Percentiles rank a stretch among this genome's conserved stretches.
Conservation (phyloP, 2,329 filamentous ascomycete species). For the Rosellinia necatrix region DNA sequence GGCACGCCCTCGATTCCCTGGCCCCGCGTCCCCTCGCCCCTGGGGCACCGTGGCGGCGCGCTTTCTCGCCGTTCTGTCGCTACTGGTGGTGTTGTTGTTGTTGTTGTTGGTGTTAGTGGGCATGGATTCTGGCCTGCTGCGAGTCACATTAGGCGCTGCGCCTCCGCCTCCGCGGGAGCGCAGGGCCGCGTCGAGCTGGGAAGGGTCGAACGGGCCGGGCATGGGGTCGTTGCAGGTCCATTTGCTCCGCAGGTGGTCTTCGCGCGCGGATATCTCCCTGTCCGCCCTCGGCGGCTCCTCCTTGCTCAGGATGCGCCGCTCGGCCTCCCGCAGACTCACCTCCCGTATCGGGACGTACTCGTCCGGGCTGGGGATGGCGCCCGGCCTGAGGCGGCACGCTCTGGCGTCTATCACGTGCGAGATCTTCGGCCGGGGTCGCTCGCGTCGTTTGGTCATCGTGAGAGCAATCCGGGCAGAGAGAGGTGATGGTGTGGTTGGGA, state of each 20-base stretch:
- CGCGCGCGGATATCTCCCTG: conserved; percentile 1
- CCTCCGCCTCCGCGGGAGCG: neutral
- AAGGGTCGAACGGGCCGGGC: conserved; percentile 24
- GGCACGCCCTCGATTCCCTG: no score
- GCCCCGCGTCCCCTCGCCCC: no score
- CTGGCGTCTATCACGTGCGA: no score
- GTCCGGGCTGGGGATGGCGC: neutral
- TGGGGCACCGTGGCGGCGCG: no score
- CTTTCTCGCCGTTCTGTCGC: no score
- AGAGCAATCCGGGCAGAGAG: no score
- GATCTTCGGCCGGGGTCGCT: no score
- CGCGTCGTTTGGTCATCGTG: no score
- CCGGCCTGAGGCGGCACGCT: no score
- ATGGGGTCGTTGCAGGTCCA: conserved; percentile 21
- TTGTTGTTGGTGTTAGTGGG: neutral
- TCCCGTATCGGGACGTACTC: conserved; percentile 11
- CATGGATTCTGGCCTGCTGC: neutral
- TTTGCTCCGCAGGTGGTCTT: conserved; percentile 22
- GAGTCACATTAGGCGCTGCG: neutral
- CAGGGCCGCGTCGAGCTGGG: conserved; percentile 16
- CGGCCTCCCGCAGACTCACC: neutral
- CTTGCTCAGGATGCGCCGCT: neutral
- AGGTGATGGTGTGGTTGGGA: no score
- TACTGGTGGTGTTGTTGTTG: neutral
- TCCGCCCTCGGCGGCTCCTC: neutral